These are phyloP conservation scores for Setaria viridis DNA, from an alignment of 202 grass and related monocot genomes.

Conservation along the genomic window DNA sequence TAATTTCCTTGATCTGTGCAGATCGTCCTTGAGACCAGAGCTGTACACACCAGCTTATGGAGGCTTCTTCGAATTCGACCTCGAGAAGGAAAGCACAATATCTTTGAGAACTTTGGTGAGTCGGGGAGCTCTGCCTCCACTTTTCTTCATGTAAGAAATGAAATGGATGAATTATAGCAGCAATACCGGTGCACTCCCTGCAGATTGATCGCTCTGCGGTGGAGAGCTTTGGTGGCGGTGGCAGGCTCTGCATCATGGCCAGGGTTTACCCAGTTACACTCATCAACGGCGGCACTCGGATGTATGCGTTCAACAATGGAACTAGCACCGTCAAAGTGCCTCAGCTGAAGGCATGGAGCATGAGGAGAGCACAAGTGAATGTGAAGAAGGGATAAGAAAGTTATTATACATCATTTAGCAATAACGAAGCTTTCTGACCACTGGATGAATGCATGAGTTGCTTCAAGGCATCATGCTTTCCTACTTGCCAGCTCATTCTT, in stretches of 20 bases:
- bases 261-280: slow-evolving; percentile 68
- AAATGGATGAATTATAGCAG: slow-evolving; percentile 17
- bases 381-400: slow-evolving; percentile 38
- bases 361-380: slow-evolving; percentile 69
- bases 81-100: slow-evolving; percentile 64
- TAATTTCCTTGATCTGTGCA: slow-evolving; percentile 17
- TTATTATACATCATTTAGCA: neutral
- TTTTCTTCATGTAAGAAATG: neutral
- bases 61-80: slow-evolving; percentile 72
- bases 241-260: slow-evolving; percentile 71
- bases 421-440: too few species aligned
- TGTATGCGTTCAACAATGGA: slow-evolving; percentile 85
- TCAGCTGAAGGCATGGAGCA: slow-evolving; percentile 73
- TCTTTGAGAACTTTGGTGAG: slow-evolving; percentile 85
- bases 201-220: slow-evolving; percentile 92
- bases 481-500: slow-evolving; percentile 26
- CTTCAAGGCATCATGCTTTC: neutral
- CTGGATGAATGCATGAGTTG: neutral
- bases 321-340: slow-evolving; percentile 45
- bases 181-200: neutral
- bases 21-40: slow-evolving; percentile 68
- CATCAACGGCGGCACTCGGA: slow-evolving; percentile 14
- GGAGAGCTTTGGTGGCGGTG: slow-evolving; percentile 82
- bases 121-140: neutral
- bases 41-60: slow-evolving; percentile 77